Base-by-base conservation (phyloP, 768 basidiomycete genomes). In the Artomyces pyxidatus region DNA sequence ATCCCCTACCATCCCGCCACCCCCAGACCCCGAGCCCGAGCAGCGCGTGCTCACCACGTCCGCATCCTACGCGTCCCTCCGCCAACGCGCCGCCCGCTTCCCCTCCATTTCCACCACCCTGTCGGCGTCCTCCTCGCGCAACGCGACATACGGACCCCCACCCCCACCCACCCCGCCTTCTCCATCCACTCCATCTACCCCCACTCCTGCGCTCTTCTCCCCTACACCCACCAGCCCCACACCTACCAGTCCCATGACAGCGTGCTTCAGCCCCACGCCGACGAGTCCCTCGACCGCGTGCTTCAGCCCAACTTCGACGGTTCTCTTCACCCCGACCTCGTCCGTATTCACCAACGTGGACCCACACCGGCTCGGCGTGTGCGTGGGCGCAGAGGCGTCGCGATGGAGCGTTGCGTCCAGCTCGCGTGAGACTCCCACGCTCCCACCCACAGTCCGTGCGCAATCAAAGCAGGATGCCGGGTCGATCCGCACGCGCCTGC, bases 81-180 rank as follows among this genome's bases (percentile, higher is more conserved):
- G 56, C 25, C 50, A 47, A 40, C 56, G 56, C 21, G 42, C 39
- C 16, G 16, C 22, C 16, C 56, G 56, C 16, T 55, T 50, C 47
- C 56, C 56, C 23, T 57, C 56, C n/a, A 51, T 57, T 12, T 57
- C 56, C 5, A 57, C 56, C 23, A 57, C 53, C 4, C 56, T 57
- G 2, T 57, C 56, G 29, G 45, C 50, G 3, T 46, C 32, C 38
- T 55, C 51, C 17, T 38, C 40, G n/a, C 47, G 54, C 4, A 37
- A 52, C 26, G 50, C 53, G 21, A 52, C 47, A 35, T 54, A 55
- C 41, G 17, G 50, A 14, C 47, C 52, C 1, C 14, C 32, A 21
- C 43, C 53, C 6, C 42, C 45, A 11, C 12, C 37, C 22, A 39
- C 51, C 25, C 48, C 53, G 3, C 53, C 45, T 1, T 23, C 40